Evolutionary conservation across 352 stramenopile genomes (phyloP), one percentile per base, ranked within the genome.

Genomic region (Phytophthora aleatoria): DNA sequence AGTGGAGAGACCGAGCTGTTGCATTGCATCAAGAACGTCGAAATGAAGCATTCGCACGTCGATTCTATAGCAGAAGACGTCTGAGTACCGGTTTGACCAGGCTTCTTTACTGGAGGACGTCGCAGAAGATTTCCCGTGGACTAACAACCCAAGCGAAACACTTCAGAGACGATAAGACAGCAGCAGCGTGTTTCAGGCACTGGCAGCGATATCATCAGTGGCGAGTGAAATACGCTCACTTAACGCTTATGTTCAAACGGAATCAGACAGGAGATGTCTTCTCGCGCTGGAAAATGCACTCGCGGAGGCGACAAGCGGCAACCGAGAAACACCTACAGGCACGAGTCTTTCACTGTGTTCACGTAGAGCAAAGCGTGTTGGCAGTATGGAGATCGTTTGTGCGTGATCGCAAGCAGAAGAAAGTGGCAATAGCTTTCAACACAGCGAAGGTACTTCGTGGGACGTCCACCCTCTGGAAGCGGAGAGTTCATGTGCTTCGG

Each of bases 181-280:
- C 55, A 8, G 28, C 20, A 15, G 10, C 16, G 6, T 66, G 30
- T 15, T 79, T 81, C 35, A 38, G 9, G 12, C 35, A 41, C 1
- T 84, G 75, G 75, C 42, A 49, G 4, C 43, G 47, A 15, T 72
- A 70, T 30, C 61, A 70, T 30, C 35, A 53, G 6, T 79, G 75
- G 69, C 56, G 64, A 44, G 44, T 13, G 11, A 66, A 59, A 16
- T 64, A 79, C 44, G 44, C 50, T n/a, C 49, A 60, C 24, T 72
- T 81, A 39, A 56, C 63, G 6, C 36, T 30, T n/a, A 44, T 71
- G 9, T 71, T 81, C 33, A 55, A 63, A 35, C 42, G 60, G 5
- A 77, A 67, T 47, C 57, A 69, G 20, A 73, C 66, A 26, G 55
- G 36, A 38, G 67, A 76, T 7, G 39, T 39, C 11, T 79, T 84